These are phyloP conservation scores for Tremella fuciformis DNA, from an alignment of 768 basidiomycete genomes.

Conservation along the genomic window DNA sequence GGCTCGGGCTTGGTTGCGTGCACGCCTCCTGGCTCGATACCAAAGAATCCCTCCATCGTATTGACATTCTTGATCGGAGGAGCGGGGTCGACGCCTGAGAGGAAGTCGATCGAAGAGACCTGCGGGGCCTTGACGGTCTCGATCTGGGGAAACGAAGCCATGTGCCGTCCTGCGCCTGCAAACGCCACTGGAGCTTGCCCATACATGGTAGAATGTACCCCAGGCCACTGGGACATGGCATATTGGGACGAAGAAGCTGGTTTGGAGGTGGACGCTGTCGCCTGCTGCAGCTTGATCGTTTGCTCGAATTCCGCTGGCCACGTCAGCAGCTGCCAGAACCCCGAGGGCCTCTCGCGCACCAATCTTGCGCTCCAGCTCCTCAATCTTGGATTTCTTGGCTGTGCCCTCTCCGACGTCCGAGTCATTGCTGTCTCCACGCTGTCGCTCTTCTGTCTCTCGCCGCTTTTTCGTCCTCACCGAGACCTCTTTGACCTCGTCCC, in stretches of 20 bases:
- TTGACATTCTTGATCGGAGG: not conserved
- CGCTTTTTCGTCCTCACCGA: slow-evolving; percentile 18
- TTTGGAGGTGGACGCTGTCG: not conserved
- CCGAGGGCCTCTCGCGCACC: not conserved
- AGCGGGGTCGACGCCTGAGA: not conserved
- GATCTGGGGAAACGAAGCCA: too few species aligned
- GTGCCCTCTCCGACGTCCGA: not conserved
- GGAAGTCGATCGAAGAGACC: not conserved
- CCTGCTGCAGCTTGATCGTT: slow-evolving; percentile 7
- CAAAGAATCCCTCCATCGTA: not conserved
- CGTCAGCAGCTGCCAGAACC: not conserved
- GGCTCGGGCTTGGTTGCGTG: too few species aligned
- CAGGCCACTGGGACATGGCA: not conserved
- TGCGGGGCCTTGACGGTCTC: too few species aligned
- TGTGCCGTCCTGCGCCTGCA: too few species aligned
- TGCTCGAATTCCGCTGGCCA: slow-evolving; percentile 15
- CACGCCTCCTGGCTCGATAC: not conserved
- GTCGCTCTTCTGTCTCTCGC: slow-evolving; percentile 13
- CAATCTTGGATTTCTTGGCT: not conserved
- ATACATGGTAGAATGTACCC: not conserved
- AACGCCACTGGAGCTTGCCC: too few species aligned
- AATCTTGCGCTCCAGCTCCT: slow-evolving; percentile 2
- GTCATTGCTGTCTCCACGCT: slow-evolving; percentile 23
- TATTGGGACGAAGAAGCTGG: not conserved
- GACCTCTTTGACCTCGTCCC: slow-evolving; percentile 35